phyloP scores from a whole-genome alignment of 805 yeast genomes.

The Teunomyces pallodes region DNA sequence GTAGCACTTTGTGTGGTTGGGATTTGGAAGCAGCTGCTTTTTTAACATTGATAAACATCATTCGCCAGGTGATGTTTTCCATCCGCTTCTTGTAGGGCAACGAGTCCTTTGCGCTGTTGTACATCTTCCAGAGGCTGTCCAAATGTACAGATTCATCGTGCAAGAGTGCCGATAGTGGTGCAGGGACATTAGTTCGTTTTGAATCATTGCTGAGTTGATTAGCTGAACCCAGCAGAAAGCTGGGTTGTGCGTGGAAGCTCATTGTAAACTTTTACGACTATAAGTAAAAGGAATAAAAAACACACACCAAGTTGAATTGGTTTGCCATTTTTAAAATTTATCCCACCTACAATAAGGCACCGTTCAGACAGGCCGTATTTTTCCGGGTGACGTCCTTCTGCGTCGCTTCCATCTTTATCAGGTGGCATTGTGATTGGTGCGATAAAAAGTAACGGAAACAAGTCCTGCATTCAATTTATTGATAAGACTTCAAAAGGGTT shows the following conservation, averaged over 20 bases:
- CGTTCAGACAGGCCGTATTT: not conserved
- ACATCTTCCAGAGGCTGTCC: constrained; percentile 67
- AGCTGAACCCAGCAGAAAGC: not conserved
- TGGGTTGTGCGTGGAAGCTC: not conserved
- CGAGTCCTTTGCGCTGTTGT: constrained; percentile 68
- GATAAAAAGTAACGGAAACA: constrained; percentile 1
- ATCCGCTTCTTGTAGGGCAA: constrained; percentile 74
- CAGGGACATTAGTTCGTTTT: not conserved
- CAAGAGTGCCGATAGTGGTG: not conserved
- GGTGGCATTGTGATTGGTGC: constrained; percentile 8
- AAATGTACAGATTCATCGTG: not conserved
- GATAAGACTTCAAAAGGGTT: not conserved
- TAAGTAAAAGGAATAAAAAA: not conserved
- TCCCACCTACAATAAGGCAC: not conserved
- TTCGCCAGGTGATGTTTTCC: constrained; percentile 85
- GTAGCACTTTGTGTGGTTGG: constrained; percentile 8
- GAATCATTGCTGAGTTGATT: not conserved
- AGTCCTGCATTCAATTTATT: not conserved
- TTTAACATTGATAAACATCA: constrained; percentile 55
- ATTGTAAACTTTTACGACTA: not conserved
- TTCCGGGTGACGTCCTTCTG: constrained; percentile 1
- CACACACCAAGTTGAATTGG: not conserved
- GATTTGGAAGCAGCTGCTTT: constrained; percentile 7
- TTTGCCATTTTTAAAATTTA: not conserved
- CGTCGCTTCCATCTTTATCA: constrained; percentile 1